Percentiles rank a stretch among this genome's conserved stretches.
Evolutionary conservation across 768 basidiomycete genomes (phyloP).

Genomic region (Termitomyces sp.): DNA sequence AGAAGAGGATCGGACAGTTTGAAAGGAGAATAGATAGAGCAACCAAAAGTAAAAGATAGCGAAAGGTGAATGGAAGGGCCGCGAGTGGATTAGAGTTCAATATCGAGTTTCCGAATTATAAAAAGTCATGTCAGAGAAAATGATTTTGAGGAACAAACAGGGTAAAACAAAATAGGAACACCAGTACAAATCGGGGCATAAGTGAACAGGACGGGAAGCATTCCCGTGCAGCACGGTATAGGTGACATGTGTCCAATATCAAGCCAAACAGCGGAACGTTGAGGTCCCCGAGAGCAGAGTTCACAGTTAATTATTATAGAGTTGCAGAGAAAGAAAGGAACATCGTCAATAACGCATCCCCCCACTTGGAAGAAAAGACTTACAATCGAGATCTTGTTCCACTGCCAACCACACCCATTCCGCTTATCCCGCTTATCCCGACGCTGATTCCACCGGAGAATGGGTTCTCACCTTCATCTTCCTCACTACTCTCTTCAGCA

Average conservation of each 20-base stretch:
- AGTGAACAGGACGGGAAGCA: neutral
- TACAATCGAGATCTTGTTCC: constrained; percentile 32
- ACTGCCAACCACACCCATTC: constrained; percentile 32
- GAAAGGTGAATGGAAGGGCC: neutral
- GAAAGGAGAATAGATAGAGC: neutral
- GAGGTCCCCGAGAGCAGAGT: neutral
- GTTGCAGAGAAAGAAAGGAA: constrained; percentile 2
- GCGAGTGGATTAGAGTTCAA: neutral
- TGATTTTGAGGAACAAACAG: neutral
- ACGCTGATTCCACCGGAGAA: constrained; percentile 37
- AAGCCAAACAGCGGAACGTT: neutral
- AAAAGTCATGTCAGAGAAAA: neutral
- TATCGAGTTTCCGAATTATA: neutral
- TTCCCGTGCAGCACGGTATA: neutral
- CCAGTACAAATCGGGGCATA: neutral
- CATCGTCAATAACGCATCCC: constrained; percentile 11
- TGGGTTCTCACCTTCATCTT: constrained; percentile 27
- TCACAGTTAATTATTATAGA: neutral
- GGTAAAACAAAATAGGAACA: neutral
- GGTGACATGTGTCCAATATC: neutral
- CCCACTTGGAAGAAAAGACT: constrained; percentile 16
- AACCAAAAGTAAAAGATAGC: neutral
- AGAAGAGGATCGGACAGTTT: neutral
- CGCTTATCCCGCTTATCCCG: constrained; percentile 40
- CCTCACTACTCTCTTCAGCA: constrained; percentile 28